A percentile compares a stretch with the other conserved stretches of the same genome.
phyloP scores from a whole-genome alignment of 805 yeast species.

The Candida parachauliodes region DNA sequence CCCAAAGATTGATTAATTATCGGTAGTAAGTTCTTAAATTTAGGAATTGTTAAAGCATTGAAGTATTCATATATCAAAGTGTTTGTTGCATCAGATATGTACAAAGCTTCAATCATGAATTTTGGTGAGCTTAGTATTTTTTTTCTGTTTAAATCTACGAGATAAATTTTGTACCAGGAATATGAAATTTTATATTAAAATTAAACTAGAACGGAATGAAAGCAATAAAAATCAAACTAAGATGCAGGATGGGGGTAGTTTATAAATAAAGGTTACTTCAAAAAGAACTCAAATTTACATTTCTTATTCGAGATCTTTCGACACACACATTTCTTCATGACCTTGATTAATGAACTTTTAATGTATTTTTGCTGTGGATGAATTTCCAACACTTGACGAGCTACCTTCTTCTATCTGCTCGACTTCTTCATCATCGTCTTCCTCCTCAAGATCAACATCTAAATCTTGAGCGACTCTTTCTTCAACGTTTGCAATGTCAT shows the following conservation, averaged over 20 bases:
- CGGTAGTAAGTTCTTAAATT: conserved; percentile 24
- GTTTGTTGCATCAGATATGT: conserved; percentile 34
- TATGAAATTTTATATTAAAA: conserved; percentile 1
- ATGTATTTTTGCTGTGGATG: conserved; percentile 2
- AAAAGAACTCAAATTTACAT: neutral
- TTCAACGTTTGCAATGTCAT: conserved; percentile 73
- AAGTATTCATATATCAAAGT: conserved; percentile 36
- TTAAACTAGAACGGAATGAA: neutral
- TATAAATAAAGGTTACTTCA: conserved; percentile 6
- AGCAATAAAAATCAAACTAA: neutral
- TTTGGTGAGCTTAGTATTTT: no score
- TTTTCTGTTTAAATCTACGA: neutral
- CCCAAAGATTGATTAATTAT: conserved; percentile 6
- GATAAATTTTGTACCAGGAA: neutral
- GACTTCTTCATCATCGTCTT: conserved; percentile 14
- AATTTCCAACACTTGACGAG: neutral
- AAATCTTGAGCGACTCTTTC: conserved; percentile 56
- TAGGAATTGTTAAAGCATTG: conserved; percentile 27
- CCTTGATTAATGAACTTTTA: conserved; percentile 4
- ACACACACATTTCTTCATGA: conserved; percentile 21
- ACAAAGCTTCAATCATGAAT: conserved; percentile 41
- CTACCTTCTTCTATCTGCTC: conserved; percentile 2
- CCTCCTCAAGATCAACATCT: conserved; percentile 41
- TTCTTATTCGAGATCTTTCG: conserved; percentile 6
- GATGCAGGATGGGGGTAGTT: conserved; percentile 9